Base-by-base conservation (phyloP, 768 basidiomycete genomes). In the Phanerochaete carnosa region DNA sequence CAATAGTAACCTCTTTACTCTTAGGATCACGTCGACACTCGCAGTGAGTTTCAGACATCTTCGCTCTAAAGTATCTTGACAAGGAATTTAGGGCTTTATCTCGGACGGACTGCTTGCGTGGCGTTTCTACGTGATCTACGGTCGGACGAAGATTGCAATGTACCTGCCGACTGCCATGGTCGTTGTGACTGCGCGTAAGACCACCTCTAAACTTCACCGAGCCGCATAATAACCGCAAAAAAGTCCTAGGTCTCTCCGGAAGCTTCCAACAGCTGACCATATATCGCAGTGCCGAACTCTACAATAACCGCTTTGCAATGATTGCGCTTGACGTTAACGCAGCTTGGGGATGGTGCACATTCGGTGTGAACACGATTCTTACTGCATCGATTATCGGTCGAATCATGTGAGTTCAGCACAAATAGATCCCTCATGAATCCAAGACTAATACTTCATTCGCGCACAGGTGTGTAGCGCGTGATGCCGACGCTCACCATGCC, bases 271-370 rank as follows among this genome's bases (percentile, higher is more conserved):
- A 66, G 30, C 32, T 70, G n/a, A 60, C 57, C 1, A 55, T 54
- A 4, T 67, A 67, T 47, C 25, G 23, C 15, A 62, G 37, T 55
- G 32, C 22, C 30, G 56, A 61, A 4, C 49, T 60, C 15, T 70
- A 66, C 45, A 58, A 70, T 32, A 55, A 62, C 25, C 62, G 50
- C 9, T 45, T 70, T 6, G 53, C 64, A 7, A 55, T 55, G 19
- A 54, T 68, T 29, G 62, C 69, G 9, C 49, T 66, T 29, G 29
- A 70, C 25, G 66, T 68, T 55, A 65, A 64, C 3, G 65, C 66
- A 12, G 69, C 65, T 1, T 70, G 69, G 69, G 69, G 67, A 16
- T 70, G 64, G 64, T 62, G 66, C 66, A 65, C 66, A 57, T 67
- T 70, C 55, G 29, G 49, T 29, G 49, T 58, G 32, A 70, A 70